A percentile compares a stretch with the other conserved stretches of the same genome.
These are phyloP conservation scores for Chaetomium sp. DNA, from an alignment of 2,329 filamentous ascomycete species.

Conservation along the genomic window DNA sequence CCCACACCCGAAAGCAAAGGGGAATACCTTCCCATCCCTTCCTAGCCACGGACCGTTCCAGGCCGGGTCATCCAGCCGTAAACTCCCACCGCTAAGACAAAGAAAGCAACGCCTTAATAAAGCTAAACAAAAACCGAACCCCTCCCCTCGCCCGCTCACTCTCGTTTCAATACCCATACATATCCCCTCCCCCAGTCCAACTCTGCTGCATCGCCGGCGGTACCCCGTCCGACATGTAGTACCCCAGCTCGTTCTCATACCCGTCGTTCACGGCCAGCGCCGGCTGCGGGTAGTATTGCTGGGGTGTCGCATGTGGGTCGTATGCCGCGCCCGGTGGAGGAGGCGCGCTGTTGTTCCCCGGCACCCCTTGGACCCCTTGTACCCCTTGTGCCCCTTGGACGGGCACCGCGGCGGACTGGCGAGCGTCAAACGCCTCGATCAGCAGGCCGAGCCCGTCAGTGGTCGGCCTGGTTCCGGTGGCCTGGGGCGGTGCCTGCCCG, in stretches of 20 bases:
- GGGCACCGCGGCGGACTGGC: constrained; percentile 35
- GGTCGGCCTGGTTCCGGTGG: neutral
- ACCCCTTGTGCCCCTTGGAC: neutral
- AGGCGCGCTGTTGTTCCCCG: constrained; percentile 5
- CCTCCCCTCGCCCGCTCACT: neutral
- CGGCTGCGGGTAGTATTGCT: constrained; percentile 19
- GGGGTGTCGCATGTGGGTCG: constrained; percentile 26
- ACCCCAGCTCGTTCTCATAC: constrained; percentile 39
- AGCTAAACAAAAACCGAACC: neutral
- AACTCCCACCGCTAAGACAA: constrained; percentile 7
- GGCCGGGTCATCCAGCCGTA: neutral
- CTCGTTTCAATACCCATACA: constrained; percentile 33
- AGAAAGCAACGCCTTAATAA: neutral
- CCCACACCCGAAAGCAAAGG: neutral
- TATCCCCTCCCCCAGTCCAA: constrained; percentile 33
- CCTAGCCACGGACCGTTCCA: neutral
- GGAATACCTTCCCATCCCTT: neutral
- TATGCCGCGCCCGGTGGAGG: constrained; percentile 24
- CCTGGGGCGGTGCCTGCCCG: constrained; percentile 7
- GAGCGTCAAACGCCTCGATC: constrained; percentile 45
- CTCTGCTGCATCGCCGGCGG: constrained; percentile 28
- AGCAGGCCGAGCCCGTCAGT: constrained; percentile 47
- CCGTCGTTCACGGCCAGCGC: constrained; percentile 37
- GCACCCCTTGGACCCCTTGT: neutral
- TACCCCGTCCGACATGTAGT: constrained; percentile 37